Percentiles rank a stretch among this genome's conserved stretches.
These are phyloP conservation scores for Aleurites moluccanus DNA, from an alignment of 441 rosid species.

Conservation along the genomic window DNA sequence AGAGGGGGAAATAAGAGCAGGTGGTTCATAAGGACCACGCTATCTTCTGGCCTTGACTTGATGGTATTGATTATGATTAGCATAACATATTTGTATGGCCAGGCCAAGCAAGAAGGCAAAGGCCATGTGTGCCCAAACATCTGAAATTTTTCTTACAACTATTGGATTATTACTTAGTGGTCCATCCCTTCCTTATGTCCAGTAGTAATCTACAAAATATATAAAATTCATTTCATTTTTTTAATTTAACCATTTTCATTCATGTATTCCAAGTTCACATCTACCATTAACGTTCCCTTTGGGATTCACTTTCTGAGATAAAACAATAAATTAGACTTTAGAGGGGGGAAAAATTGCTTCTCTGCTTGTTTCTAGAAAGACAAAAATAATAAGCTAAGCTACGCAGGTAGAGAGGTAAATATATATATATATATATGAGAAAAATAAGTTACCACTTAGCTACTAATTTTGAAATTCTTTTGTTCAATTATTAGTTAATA, in stretches of 20 bases:
- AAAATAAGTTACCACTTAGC: too few species aligned
- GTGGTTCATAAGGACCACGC: conserved; percentile 20
- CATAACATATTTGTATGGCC: conserved; percentile 21
- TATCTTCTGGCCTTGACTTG: conserved; percentile 3
- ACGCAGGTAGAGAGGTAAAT: too few species aligned
- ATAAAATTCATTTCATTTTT: too few species aligned
- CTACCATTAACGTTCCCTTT: not conserved
- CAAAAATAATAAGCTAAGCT: too few species aligned
- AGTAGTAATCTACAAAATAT: conserved; percentile 4
- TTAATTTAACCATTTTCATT: not conserved
- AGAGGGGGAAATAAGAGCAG: conserved; percentile 20
- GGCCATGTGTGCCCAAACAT: conserved; percentile 27
- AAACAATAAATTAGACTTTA: too few species aligned
- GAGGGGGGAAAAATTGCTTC: too few species aligned
- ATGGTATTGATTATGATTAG: conserved; percentile 26
- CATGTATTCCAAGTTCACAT: not conserved
- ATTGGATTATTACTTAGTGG: conserved; percentile 28
- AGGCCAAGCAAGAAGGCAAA: conserved; percentile 16
- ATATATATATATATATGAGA: too few species aligned
- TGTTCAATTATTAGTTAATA: too few species aligned
- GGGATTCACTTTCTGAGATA: too few species aligned
- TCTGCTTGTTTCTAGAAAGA: too few species aligned
- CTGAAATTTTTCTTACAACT: conserved; percentile 20
- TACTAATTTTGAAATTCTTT: too few species aligned
- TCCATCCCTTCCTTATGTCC: conserved; percentile 18